Percentiles rank a stretch among this genome's conserved stretches.
Conservation (phyloP, 805 yeast genomes). For the Suhomyces emberorum region DNA sequence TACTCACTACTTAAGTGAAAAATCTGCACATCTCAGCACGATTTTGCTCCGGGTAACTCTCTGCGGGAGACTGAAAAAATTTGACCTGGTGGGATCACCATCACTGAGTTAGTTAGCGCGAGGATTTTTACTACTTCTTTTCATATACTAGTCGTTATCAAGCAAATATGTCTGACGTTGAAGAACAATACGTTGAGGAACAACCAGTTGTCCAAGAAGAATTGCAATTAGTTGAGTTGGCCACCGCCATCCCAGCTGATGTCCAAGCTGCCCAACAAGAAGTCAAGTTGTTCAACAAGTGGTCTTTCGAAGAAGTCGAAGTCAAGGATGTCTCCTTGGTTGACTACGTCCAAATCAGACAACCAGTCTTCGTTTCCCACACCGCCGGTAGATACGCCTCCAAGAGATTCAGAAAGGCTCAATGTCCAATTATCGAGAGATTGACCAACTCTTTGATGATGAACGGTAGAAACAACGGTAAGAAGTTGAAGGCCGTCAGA, state of each 20-base stretch:
- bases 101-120: background rate
- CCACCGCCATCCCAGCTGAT: constrained; percentile 95
- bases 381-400: constrained; percentile 99
- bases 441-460: constrained; percentile 99
- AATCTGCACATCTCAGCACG: constrained; percentile 16
- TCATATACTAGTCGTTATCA: constrained; percentile 4
- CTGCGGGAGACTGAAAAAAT: constrained; percentile 11
- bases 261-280: constrained; percentile 94
- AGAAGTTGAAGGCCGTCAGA: constrained; percentile 99
- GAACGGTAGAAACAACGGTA: constrained; percentile 99
- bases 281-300: constrained; percentile 98
- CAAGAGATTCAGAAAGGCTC: constrained; percentile 99
- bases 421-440: constrained; percentile 99
- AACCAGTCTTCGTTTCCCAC: constrained; percentile 97
- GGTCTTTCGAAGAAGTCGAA: constrained; percentile 98
- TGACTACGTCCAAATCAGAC: constrained; percentile 97
- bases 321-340: constrained; percentile 97
- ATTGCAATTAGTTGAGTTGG: constrained; percentile 77
- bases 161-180: constrained; percentile 79
- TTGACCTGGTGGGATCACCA: constrained; percentile 8
- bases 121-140: constrained; percentile 4
- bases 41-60: constrained; percentile 13
- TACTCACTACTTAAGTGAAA: constrained; percentile 12
- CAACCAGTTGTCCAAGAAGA: constrained; percentile 84
- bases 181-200: constrained; percentile 51